Conservation (phyloP, 306 rosid genomes). For the Betula pendula region DNA sequence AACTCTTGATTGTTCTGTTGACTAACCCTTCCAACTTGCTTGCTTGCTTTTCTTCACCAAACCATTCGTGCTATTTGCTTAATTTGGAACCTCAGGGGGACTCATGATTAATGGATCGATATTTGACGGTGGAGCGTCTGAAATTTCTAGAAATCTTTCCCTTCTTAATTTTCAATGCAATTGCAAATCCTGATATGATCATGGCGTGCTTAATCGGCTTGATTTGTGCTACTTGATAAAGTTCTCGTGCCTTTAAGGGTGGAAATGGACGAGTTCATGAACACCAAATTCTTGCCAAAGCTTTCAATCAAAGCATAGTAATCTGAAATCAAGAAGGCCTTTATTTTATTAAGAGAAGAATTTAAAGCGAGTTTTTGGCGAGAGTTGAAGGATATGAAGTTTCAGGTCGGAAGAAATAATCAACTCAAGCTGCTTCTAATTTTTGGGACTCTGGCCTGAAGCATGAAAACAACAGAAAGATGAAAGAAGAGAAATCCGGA, state of each 20-base stretch:
- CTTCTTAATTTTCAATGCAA: neutral
- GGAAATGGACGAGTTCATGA: neutral
- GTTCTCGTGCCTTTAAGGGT: neutral
- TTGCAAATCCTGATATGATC: neutral
- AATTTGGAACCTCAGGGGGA: neutral
- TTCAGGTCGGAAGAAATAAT: neutral
- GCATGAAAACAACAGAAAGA: conserved; percentile 6
- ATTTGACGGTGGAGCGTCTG: conserved; percentile 16
- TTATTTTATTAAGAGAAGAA: neutral
- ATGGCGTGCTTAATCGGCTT: neutral
- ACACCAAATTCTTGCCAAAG: neutral
- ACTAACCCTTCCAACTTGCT: conserved; percentile 40
- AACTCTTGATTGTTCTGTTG: conserved; percentile 28
- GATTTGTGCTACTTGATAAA: neutral
- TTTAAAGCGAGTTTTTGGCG: neutral
- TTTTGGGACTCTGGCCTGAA: neutral
- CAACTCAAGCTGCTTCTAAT: conserved; percentile 1
- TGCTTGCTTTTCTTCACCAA: conserved; percentile 45
- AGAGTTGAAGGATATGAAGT: neutral
- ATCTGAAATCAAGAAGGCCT: neutral
- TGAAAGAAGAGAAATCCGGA: conserved; percentile 21
- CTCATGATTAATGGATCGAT: neutral
- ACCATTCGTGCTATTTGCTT: conserved; percentile 28
- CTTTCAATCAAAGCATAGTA: neutral
- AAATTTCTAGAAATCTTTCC: neutral